Evolutionary conservation across 495 filamentous ascomycete species (phyloP).

Genomic region (Penicillium dipodomyicola): DNA sequence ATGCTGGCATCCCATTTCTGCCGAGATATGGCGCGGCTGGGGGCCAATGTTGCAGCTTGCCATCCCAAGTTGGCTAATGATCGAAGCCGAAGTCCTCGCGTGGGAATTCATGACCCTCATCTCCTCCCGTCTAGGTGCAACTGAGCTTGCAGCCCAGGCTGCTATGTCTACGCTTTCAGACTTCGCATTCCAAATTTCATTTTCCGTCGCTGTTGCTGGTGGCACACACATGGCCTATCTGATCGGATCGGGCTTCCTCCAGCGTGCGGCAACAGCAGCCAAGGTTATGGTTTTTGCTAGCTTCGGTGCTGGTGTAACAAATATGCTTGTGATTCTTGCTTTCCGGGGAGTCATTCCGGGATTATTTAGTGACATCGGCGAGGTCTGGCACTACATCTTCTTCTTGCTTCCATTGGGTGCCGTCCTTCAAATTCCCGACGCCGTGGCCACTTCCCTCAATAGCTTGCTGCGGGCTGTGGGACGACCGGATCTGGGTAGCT

Average conservation of each 20-base stretch:
- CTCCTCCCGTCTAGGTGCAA: conserved; percentile 43
- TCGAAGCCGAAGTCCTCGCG: conserved; percentile 56
- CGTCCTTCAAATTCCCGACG: conserved; percentile 29
- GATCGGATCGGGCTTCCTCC: conserved; percentile 48
- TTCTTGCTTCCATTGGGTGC: conserved; percentile 27
- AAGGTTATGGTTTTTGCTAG: conserved; percentile 8
- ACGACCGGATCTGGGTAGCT: conserved; percentile 12
- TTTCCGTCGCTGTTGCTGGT: conserved; percentile 59
- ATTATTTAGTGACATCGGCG: conserved; percentile 39
- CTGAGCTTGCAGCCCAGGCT: conserved; percentile 56
- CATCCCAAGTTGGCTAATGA: conserved; percentile 55
- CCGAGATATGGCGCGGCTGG: conserved; percentile 50
- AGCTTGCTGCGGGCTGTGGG: conserved; percentile 29
- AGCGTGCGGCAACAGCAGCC: conserved; percentile 31
- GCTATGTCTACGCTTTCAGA: conserved; percentile 53
- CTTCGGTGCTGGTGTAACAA: conserved; percentile 32
- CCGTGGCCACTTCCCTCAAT: conserved; percentile 21
- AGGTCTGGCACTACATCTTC: conserved; percentile 31
- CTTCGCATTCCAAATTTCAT: conserved; percentile 60
- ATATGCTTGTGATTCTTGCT: conserved; percentile 17
- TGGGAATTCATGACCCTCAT: conserved; percentile 57
- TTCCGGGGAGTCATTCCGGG: conserved; percentile 21
- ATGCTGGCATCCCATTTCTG: conserved; percentile 57
- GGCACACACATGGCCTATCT: conserved; percentile 65
- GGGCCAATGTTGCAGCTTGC: conserved; percentile 56